phyloP scores from a whole-genome alignment of 208 protist species.

The Trypanosoma vivax region DNA sequence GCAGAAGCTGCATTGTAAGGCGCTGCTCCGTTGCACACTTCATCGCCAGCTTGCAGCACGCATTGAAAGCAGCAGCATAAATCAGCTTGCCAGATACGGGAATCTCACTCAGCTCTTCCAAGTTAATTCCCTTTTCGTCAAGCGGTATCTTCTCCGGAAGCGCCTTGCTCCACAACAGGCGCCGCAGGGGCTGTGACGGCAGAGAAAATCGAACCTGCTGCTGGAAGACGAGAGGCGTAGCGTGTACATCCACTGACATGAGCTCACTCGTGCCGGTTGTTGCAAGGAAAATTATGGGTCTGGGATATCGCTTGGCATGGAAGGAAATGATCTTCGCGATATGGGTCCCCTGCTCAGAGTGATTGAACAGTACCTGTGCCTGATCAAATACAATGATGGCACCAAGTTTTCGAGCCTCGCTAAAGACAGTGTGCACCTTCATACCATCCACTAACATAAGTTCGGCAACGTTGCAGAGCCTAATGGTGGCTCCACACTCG shows the following conservation, averaged over 20 bases:
- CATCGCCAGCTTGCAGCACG: slow-evolving; percentile 69
- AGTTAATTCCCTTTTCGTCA: slow-evolving; percentile 43
- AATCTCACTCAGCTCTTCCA: slow-evolving; percentile 37
- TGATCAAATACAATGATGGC: slow-evolving; percentile 87
- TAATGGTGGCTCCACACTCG: slow-evolving; percentile 84
- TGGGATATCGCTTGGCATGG: slow-evolving; percentile 60
- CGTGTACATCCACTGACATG: slow-evolving; percentile 33
- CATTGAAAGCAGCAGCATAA: slow-evolving; percentile 58
- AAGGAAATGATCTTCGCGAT: slow-evolving; percentile 76
- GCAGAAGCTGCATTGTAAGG: slow-evolving; percentile 70
- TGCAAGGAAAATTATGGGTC: slow-evolving; percentile 76
- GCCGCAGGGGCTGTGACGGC: slow-evolving; percentile 45
- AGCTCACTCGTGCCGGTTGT: slow-evolving; percentile 40
- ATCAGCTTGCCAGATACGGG: slow-evolving; percentile 70
- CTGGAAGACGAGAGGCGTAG: slow-evolving; percentile 48
- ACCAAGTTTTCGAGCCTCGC: slow-evolving; percentile 71
- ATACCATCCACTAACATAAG: slow-evolving; percentile 47
- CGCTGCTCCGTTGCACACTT: slow-evolving; percentile 26
- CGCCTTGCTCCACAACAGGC: slow-evolving; percentile 59
- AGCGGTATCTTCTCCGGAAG: slow-evolving; percentile 66
- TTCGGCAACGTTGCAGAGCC: slow-evolving; percentile 75
- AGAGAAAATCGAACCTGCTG: slow-evolving; percentile 54
- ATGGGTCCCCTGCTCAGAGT: slow-evolving; percentile 52
- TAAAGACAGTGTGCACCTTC: slow-evolving; percentile 63
- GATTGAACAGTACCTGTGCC: slow-evolving; percentile 78